These are phyloP conservation scores for Podila epigama DNA, from an alignment of 192 early-diverging fungal species.

Conservation along the genomic window DNA sequence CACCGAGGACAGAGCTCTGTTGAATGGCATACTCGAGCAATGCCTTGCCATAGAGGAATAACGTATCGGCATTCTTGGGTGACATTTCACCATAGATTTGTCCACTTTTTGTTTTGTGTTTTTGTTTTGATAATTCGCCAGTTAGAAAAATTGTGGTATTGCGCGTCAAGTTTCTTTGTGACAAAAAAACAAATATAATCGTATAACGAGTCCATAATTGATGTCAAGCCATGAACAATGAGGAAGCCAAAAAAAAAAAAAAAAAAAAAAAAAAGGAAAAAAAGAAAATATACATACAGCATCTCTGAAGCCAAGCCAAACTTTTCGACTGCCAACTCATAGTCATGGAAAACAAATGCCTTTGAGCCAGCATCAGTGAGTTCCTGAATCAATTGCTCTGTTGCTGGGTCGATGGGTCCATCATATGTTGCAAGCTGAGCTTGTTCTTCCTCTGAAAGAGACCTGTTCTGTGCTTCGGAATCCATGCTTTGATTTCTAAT, in stretches of 20 bases:
- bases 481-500: slow-evolving; percentile 3
- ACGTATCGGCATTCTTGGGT: slow-evolving; percentile 70
- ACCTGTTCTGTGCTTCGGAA: slow-evolving; percentile 1
- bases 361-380: slow-evolving; percentile 72
- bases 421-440: slow-evolving; percentile 18
- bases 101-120: slow-evolving; percentile 57
- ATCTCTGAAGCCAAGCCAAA: slow-evolving; percentile 75
- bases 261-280: neutral
- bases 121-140: neutral
- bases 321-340: slow-evolving; percentile 67
- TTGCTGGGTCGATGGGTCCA: slow-evolving; percentile 39
- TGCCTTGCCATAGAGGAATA: slow-evolving; percentile 79
- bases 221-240: neutral
- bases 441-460: slow-evolving; percentile 6
- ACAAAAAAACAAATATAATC: too few species aligned
- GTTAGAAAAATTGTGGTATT: neutral
- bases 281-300: slow-evolving; percentile 53
- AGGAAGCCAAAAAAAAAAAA: neutral
- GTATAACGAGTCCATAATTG: too few species aligned
- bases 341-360: slow-evolving; percentile 68
- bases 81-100: slow-evolving; percentile 68
- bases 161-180: neutral
- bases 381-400: slow-evolving; percentile 36
- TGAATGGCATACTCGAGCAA: slow-evolving; percentile 77
- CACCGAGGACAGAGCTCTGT: slow-evolving; percentile 78